Conservation (phyloP, 2,329 filamentous ascomycete species). For the Pezizomycotina sp. region DNA sequence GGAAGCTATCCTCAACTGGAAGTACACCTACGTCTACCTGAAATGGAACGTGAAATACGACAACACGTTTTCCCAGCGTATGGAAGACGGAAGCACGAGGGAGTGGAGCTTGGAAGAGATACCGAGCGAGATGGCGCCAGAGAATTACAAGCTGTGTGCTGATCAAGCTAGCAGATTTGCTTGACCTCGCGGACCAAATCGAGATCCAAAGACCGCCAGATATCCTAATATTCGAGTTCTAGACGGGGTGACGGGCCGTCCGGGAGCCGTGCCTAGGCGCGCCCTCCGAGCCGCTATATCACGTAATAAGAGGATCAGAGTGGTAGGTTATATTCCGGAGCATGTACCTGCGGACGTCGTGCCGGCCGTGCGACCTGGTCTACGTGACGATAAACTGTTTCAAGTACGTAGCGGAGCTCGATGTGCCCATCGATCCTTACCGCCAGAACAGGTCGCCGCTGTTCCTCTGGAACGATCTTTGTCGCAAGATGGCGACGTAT, state of each 20-base stretch:
- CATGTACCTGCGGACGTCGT: constrained; percentile 1
- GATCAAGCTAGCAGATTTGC: background rate
- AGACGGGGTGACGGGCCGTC: background rate
- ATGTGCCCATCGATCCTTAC: constrained; percentile 1
- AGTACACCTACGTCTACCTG: background rate
- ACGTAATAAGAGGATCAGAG: background rate
- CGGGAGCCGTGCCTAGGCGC: background rate
- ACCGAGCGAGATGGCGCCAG: too few relatives aligned
- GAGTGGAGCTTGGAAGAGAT: too few relatives aligned
- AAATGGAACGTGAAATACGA: too few relatives aligned
- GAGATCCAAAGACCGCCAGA: background rate
- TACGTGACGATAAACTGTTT: constrained; percentile 1
- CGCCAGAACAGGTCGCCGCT: background rate
- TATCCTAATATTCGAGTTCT: background rate
- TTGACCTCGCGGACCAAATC: constrained; percentile 1
- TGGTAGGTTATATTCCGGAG: background rate
- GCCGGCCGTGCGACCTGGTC: background rate
- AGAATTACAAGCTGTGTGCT: too few relatives aligned
- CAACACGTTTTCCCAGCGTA: too few relatives aligned
- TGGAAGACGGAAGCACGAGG: too few relatives aligned
- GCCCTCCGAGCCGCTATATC: constrained; percentile 1
- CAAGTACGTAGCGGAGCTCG: background rate
- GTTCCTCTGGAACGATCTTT: constrained; percentile 1
- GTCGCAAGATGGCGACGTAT: constrained; percentile 1
- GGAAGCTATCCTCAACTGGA: constrained; percentile 1